Base-by-base conservation (phyloP, 176 grass and related monocot species). In the Miscanthus lutarioriparius region DNA sequence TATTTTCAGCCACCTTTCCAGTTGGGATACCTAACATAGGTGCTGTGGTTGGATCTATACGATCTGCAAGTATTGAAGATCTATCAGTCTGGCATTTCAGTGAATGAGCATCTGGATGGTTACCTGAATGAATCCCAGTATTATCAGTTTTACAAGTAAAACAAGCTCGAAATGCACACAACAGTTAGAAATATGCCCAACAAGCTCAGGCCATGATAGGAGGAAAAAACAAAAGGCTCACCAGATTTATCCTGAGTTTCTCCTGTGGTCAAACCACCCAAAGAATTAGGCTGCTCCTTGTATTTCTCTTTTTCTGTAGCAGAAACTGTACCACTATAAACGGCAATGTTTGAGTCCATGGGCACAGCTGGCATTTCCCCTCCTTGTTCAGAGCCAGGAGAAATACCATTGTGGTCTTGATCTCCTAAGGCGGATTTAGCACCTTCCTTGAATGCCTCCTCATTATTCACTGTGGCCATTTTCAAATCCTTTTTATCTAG, bases 201-300 rank as follows among this genome's bases (percentile, higher is more conserved):
- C 1, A 64, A 33, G 44, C 27, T 47, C 23, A 41, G 47, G 43
- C 28, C 38, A 69, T 19, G 72, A 23, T 85, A 72, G 22, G 61
- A 67, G 82, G 84, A 30, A 15, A 19, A 74, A 78, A 83, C 41
- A 75, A 68, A 30, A 82, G 63, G 67, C 39, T 73, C 76, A 99
- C 93, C 91, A 87, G 83, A 73, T 80, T 91, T 89, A 90, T 91
- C 82, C 53, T 80, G 39, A 65, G 78, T 74, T 65, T 84, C 83
- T 41, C 11, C 87, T 61, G 48, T 72, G 58, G 28, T 75, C 76
- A 72, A 86, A 81, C 33, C 81, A 85, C 74, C 69, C 47, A 72
- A 76, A 56, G 78, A 76, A 67, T 66, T 83, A 82, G 38, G 37
- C 16, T 67, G 36, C 22, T 83, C 90, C 70, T 76, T 49, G 65